These are phyloP conservation scores for Capronia epimyces DNA, from an alignment of 2,329 filamentous ascomycete species.

Conservation along the genomic window DNA sequence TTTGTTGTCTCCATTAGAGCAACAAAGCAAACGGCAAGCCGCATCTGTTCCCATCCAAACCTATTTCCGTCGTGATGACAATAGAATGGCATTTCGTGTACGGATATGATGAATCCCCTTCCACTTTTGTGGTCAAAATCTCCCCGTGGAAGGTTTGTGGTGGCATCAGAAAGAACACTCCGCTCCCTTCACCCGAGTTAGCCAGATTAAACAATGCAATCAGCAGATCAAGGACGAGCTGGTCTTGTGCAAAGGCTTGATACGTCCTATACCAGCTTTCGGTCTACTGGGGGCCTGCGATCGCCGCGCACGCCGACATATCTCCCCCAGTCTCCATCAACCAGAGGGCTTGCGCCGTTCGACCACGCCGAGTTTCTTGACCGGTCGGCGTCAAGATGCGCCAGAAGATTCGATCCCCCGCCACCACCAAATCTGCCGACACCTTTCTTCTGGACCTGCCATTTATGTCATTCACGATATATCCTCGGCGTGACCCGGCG, in stretches of 20 bases:
- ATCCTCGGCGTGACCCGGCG: constrained; percentile 47
- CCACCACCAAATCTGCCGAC: constrained; percentile 20
- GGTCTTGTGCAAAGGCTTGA: constrained; percentile 4
- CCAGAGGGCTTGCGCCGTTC: constrained; percentile 8
- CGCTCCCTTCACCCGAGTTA: too few relatives aligned
- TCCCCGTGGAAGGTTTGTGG: background rate
- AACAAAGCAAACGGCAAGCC: background rate
- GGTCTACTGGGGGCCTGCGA: constrained; percentile 10
- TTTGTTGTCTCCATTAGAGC: background rate
- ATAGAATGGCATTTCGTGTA: background rate
- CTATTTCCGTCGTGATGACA: background rate
- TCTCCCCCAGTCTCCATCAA: constrained; percentile 11
- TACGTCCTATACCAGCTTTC: constrained; percentile 12
- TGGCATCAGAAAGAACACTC: background rate
- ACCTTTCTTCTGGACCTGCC: constrained; percentile 51
- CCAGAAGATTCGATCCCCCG: constrained; percentile 1
- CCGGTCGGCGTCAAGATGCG: background rate
- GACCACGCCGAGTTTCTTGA: constrained; percentile 12
- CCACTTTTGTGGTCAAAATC: too few relatives aligned
- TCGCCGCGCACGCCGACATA: constrained; percentile 25
- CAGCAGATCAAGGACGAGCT: background rate
- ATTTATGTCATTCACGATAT: constrained; percentile 47
- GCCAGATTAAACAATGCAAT: background rate
- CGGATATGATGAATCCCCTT: background rate
- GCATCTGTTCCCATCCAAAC: background rate